Conservation (phyloP, 352 stramenopile species). For the Phytopythium litorale region DNA sequence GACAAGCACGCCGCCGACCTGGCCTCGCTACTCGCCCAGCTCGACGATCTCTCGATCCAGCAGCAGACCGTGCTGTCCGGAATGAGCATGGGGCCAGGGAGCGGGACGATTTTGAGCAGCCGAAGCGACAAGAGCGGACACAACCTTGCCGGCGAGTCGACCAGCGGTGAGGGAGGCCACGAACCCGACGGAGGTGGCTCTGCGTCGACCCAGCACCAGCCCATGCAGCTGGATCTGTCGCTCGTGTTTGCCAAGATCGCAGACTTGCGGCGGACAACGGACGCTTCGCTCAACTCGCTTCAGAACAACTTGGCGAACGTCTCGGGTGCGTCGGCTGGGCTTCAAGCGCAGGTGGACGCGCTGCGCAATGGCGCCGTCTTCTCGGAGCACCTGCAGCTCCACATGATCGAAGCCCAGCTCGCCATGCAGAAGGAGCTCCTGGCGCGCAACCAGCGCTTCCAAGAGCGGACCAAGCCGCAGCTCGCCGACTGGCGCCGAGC, state of each 20-base stretch:
- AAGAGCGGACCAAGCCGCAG: conserved; percentile 62
- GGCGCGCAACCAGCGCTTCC: conserved; percentile 59
- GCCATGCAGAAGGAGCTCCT: conserved; percentile 69
- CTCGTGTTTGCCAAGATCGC: conserved; percentile 80
- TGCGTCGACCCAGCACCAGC: conserved; percentile 8
- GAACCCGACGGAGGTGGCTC: conserved; percentile 7
- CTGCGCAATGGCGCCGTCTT: conserved; percentile 48
- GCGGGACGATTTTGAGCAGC: conserved; percentile 6
- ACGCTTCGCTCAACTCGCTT: conserved; percentile 52
- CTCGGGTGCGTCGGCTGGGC: conserved; percentile 26
- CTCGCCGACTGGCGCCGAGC: conserved; percentile 65
- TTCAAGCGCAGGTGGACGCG: conserved; percentile 52
- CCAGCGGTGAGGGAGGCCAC: conserved; percentile 1
- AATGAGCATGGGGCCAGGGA: background rate
- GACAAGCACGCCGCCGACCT: conserved; percentile 50
- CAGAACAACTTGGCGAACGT: conserved; percentile 46
- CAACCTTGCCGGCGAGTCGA: conserved; percentile 1
- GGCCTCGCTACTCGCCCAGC: conserved; percentile 34
- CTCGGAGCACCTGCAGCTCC: conserved; percentile 50
- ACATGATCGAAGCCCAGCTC: conserved; percentile 49
- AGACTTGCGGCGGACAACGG: conserved; percentile 55
- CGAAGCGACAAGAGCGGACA: background rate
- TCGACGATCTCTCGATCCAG: conserved; percentile 57
- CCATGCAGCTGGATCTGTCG: conserved; percentile 56
- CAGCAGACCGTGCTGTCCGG: conserved; percentile 33